Conservation (phyloP, 1,284 basidiomycete genomes). For the Omphalotus olearius region DNA sequence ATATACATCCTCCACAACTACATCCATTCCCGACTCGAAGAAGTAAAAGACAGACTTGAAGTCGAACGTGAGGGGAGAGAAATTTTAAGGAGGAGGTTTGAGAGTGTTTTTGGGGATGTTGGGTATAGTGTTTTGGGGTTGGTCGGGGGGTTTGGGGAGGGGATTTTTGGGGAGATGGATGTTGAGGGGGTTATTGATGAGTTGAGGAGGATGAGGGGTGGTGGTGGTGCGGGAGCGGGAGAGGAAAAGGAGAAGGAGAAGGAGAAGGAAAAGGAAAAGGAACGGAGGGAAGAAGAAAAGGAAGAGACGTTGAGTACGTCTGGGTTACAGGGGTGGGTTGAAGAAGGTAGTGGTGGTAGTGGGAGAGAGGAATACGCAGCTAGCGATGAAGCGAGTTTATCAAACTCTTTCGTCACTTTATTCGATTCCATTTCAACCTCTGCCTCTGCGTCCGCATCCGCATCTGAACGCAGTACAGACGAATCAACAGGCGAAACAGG, state of each 20-base stretch:
- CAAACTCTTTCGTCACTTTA: slow-evolving; percentile 34
- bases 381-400: slow-evolving; percentile 27
- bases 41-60: slow-evolving; percentile 64
- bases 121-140: slow-evolving; percentile 80
- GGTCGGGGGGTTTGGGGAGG: slow-evolving; percentile 70
- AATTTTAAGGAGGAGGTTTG: slow-evolving; percentile 75
- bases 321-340: slow-evolving; percentile 50
- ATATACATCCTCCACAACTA: slow-evolving; percentile 69
- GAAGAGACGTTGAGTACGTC: slow-evolving; percentile 15
- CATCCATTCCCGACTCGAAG: slow-evolving; percentile 61
- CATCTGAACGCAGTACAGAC: too few relatives aligned
- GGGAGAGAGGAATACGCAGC: not conserved
- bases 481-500: too few relatives aligned
- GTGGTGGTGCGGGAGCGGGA: too few relatives aligned
- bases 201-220: slow-evolving; percentile 42
- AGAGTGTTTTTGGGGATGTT: slow-evolving; percentile 79
- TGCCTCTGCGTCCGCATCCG: slow-evolving; percentile 26
- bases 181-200: slow-evolving; percentile 77
- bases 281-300: not conserved
- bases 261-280: not conserved
- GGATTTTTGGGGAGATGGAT: slow-evolving; percentile 75
- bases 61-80: slow-evolving; percentile 52
- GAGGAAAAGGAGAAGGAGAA: not conserved
- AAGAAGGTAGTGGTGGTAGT: slow-evolving; percentile 19
- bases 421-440: slow-evolving; percentile 30